Evolutionary conservation across 805 yeast species (phyloP), one percentile per base, ranked within the genome.

Genomic region (Blastobotrys attinorum): DNA sequence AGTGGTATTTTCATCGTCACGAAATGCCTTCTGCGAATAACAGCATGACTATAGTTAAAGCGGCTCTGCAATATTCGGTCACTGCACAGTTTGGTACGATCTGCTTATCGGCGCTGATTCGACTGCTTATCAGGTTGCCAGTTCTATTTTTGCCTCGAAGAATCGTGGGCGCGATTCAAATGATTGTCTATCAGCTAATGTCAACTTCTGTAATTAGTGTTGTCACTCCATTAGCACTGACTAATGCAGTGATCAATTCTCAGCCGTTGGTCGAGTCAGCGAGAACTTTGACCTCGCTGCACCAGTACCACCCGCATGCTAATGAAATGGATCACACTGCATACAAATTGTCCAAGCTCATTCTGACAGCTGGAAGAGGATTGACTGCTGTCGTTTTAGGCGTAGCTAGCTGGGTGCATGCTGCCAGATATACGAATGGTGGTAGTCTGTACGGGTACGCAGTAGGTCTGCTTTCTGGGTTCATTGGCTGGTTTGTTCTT

Each of bases 401-500:
- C 1, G 54, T 63, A 23, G 53, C 57, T 4, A 66, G 66, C 17
- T 67, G 72, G 72, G 57, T 59, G 4, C 66, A 64, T 25, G 68
- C 67, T 2, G 68, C 67, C 25, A 52, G 56, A 31, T 49, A 54
- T 16, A 56, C 54, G 27, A 56, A 58, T 20, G 62, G 65, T 16
- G 64, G 67, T 22, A 56, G 65, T 37, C 54, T 61, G 4, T 67
- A 66, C 42, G 70, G 69, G 3, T 67, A 65, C 42, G 49, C 64
- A 2, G 62, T 67, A 10, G 72, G 69, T 2, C 46, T 68, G 7
- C 47, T 67, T 7, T 67, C 67, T 3, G 63, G 62, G 20, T 58
- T 62, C 38, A 58, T 66, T 10, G 71, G 70, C 11, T 67, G 70
- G 70, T 62, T 66, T 15, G 60, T 67, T 4, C 58, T 66, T 18